These are phyloP conservation scores for Metarhizium sp. DNA, from an alignment of 2,329 filamentous ascomycete genomes.

Conservation along the genomic window DNA sequence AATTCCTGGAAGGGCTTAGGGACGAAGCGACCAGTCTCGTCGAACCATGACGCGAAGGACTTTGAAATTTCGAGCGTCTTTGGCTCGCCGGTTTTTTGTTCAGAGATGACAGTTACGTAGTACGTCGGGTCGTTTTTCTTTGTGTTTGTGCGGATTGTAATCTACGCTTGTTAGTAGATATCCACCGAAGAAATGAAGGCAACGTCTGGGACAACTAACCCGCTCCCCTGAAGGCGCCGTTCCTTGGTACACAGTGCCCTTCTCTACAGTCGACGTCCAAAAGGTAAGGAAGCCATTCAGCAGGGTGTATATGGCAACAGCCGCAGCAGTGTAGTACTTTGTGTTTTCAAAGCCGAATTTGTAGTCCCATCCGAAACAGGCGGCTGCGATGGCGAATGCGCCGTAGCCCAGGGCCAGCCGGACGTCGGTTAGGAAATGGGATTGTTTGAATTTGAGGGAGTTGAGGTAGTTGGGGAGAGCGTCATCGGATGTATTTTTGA, in stretches of 20 bases:
- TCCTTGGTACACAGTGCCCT: conserved; percentile 73
- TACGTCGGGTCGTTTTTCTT: conserved; percentile 80
- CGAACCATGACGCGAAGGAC: conserved; percentile 70
- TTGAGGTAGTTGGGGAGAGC: conserved; percentile 90
- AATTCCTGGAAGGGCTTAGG: conserved; percentile 69
- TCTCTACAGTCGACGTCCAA: conserved; percentile 82
- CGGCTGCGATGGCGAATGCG: conserved; percentile 70
- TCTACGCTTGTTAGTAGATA: conserved; percentile 34
- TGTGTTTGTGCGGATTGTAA: conserved; percentile 61
- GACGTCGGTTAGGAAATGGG: conserved; percentile 71
- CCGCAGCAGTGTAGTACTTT: conserved; percentile 69
- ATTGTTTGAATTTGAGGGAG: conserved; percentile 74
- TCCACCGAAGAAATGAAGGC: neutral
- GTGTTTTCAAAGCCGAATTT: conserved; percentile 82
- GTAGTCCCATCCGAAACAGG: conserved; percentile 87
- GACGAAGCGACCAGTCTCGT: conserved; percentile 62
- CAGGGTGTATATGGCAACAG: conserved; percentile 69
- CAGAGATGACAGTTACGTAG: conserved; percentile 57
- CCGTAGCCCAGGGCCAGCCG: conserved; percentile 75
- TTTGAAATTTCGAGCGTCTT: conserved; percentile 46
- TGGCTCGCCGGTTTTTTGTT: conserved; percentile 25
- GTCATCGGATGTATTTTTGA: conserved; percentile 96
- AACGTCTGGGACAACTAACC: conserved; percentile 30
- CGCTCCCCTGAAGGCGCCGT: conserved; percentile 54
- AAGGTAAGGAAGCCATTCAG: conserved; percentile 70